A percentile compares a stretch with the other conserved stretches of the same genome.
These are phyloP conservation scores for Fonsecaea pedrosoi DNA, from an alignment of 2,329 filamentous ascomycete genomes.

Conservation along the genomic window DNA sequence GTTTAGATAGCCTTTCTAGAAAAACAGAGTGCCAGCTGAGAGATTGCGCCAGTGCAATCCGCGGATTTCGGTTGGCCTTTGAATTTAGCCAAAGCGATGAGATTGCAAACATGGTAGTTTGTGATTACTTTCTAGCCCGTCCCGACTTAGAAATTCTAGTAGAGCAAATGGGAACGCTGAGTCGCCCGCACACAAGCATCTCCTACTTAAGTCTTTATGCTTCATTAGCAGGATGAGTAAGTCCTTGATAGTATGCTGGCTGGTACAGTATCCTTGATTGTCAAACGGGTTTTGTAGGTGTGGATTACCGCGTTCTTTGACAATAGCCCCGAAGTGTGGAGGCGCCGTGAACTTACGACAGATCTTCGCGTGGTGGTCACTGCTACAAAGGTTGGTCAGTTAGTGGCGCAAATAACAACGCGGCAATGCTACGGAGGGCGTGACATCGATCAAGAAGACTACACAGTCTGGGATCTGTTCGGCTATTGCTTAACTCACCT, in stretches of 20 bases:
- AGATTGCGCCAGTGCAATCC: background rate
- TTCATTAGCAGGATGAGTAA: no score
- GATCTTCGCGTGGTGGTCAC: constrained; percentile 15
- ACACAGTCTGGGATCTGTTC: constrained; percentile 8
- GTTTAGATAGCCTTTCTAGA: background rate
- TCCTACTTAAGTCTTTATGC: no score
- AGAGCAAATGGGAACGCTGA: no score
- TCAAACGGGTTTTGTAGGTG: no score
- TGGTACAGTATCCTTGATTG: no score
- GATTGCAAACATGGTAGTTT: background rate
- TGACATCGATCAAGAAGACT: constrained; percentile 15
- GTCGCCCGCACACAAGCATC: no score
- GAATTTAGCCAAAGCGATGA: background rate
- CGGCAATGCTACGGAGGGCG: constrained; percentile 26
- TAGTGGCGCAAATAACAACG: constrained; percentile 8
- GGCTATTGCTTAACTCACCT: background rate
- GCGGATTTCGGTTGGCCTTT: background rate
- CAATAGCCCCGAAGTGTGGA: no score
- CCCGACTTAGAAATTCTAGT: no score
- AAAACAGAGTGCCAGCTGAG: background rate
- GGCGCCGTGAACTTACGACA: background rate
- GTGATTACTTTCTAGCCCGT: no score
- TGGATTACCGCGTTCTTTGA: no score
- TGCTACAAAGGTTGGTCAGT: background rate
- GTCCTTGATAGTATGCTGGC: no score